Percentiles rank a stretch among this genome's conserved stretches.
Evolutionary conservation across 228 moss, liverwort and hornwort genomes (phyloP).

Genomic region (Sphagnum magellanicum): DNA sequence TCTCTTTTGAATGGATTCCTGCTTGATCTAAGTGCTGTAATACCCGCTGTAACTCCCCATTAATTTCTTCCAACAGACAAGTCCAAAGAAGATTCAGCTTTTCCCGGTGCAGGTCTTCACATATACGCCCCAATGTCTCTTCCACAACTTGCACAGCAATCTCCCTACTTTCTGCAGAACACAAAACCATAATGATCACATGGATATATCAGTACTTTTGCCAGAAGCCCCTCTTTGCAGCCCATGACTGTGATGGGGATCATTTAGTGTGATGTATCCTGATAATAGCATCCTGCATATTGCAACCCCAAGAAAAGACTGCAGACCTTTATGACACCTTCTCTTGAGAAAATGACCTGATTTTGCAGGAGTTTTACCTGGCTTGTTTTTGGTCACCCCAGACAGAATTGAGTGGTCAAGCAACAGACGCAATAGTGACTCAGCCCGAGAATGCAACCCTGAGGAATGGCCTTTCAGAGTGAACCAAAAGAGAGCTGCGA

Average conservation of each 20-base stretch:
- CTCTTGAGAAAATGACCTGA: too few species aligned
- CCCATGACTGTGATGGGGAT: too few species aligned
- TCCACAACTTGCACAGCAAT: constrained; percentile 71
- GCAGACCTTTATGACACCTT: too few species aligned
- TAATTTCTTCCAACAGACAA: constrained; percentile 59
- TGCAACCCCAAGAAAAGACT: too few species aligned
- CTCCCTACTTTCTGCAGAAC: constrained; percentile 39
- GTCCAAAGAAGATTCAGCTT: constrained; percentile 72
- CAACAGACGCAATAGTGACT: constrained; percentile 65
- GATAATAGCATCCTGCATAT: too few species aligned
- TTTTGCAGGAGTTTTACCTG: constrained; percentile 26
- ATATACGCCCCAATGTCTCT: constrained; percentile 65
- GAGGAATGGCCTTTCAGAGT: constrained; percentile 79
- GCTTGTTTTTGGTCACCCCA: constrained; percentile 45
- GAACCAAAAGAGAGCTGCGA: constrained; percentile 70
- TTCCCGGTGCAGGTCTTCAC: constrained; percentile 78
- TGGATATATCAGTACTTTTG: neutral
- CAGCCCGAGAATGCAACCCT: constrained; percentile 87
- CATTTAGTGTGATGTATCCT: too few species aligned
- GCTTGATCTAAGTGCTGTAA: neutral
- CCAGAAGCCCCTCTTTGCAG: too few species aligned
- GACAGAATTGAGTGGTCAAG: constrained; percentile 73
- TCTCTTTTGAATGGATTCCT: neutral
- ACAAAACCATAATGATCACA: constrained; percentile 7
- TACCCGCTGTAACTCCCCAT: constrained; percentile 30